These are phyloP conservation scores for Geotrichum phurueaensis DNA, from an alignment of 1,139 yeast species.

Conservation along the genomic window DNA sequence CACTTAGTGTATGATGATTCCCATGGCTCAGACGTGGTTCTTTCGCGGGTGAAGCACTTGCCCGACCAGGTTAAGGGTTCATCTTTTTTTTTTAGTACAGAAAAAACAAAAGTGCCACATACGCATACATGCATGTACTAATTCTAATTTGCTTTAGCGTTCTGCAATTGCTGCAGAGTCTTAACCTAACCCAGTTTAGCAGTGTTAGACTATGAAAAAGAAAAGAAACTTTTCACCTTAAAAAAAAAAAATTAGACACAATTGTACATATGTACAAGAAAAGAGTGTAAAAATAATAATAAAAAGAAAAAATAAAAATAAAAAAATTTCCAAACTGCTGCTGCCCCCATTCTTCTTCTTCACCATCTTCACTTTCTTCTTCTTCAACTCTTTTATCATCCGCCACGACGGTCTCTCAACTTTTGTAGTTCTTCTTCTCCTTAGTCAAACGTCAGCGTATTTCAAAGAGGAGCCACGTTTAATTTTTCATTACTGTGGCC, in stretches of 20 bases:
- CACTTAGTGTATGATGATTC: no score
- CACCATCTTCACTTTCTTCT: neutral
- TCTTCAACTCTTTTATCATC: neutral
- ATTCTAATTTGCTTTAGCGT: neutral
- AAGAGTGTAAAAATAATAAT: no score
- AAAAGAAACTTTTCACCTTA: neutral
- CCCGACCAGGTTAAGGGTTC: no score
- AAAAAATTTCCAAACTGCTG: neutral
- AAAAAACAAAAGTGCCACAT: no score
- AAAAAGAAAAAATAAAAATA: no score
- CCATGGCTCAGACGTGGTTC: no score
- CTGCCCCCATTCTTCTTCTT: neutral
- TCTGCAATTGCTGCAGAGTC: constrained; percentile 6
- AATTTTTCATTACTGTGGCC: neutral
- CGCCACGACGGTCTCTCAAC: neutral
- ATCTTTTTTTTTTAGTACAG: no score
- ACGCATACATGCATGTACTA: neutral
- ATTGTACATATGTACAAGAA: no score
- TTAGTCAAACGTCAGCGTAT: neutral
- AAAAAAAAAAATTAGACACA: no score
- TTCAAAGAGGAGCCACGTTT: neutral
- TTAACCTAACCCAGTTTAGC: neutral
- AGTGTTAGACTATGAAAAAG: neutral
- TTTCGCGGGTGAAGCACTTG: no score
- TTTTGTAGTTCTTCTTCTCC: neutral